A percentile compares a stretch with the other conserved stretches of the same genome.
These are phyloP conservation scores for Quercus suber DNA, from an alignment of 306 rosid species.

Conservation along the genomic window DNA sequence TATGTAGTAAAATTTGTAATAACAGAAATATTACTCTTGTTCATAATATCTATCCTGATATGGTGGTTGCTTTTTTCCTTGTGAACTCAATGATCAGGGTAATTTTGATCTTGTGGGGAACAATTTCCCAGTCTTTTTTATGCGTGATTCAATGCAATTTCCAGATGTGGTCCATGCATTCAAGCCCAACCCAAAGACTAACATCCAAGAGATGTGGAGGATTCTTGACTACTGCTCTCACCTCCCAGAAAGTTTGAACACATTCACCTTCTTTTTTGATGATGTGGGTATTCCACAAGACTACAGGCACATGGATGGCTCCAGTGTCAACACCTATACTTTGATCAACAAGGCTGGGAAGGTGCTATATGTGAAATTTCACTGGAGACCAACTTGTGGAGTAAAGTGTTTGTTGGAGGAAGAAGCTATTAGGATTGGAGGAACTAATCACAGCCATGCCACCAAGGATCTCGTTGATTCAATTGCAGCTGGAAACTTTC, in stretches of 20 bases:
- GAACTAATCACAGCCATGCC: slow-evolving; percentile 95
- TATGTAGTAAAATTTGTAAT: too few species aligned
- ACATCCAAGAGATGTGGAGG: slow-evolving; percentile 93
- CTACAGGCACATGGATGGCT: slow-evolving; percentile 95
- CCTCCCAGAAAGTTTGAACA: slow-evolving; percentile 91
- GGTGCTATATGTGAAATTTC: slow-evolving; percentile 72
- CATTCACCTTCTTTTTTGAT: slow-evolving; percentile 71
- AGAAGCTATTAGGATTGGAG: slow-evolving; percentile 82
- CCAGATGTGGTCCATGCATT: slow-evolving; percentile 94
- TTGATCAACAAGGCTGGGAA: slow-evolving; percentile 81
- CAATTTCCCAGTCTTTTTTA: slow-evolving; percentile 82
- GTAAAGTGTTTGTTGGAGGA: slow-evolving; percentile 75
- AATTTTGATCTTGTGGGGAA: slow-evolving; percentile 92
- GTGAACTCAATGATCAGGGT: slow-evolving; percentile 49
- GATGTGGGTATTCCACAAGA: slow-evolving; percentile 87
- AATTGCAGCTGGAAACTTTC: slow-evolving; percentile 91
- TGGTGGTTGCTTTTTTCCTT: neutral
- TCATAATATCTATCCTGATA: too few species aligned
- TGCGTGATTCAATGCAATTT: slow-evolving; percentile 84
- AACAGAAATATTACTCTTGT: too few species aligned
- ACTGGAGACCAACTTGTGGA: slow-evolving; percentile 84
- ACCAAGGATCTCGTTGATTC: slow-evolving; percentile 89
- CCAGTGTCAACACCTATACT: slow-evolving; percentile 75
- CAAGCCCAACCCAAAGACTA: slow-evolving; percentile 89
- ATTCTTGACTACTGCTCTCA: slow-evolving; percentile 85